Evolutionary conservation across 805 yeast species (phyloP).

Genomic region (Yarrowia sp.): DNA sequence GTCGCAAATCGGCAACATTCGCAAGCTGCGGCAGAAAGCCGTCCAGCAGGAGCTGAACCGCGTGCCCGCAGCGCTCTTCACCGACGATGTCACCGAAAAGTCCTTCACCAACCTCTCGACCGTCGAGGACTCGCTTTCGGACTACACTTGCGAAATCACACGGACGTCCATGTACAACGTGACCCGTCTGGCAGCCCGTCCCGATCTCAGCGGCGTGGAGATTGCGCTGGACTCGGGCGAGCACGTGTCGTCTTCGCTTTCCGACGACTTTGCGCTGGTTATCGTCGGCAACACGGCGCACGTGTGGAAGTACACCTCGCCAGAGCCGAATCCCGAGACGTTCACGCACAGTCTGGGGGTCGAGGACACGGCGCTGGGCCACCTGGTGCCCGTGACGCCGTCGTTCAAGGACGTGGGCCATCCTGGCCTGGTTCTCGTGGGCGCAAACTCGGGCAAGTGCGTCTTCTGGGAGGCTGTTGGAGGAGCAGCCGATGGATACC

Average conservation of each 20-base stretch:
- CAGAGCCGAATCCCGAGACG: conserved; percentile 43
- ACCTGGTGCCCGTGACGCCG: conserved; percentile 51
- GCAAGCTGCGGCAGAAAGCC: conserved; percentile 1
- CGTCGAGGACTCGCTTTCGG: conserved; percentile 14
- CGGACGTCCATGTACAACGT: conserved; percentile 59
- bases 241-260: conserved; percentile 42
- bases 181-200: conserved; percentile 55
- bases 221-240: conserved; percentile 26
- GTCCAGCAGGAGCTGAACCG: background rate
- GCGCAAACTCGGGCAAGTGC: background rate
- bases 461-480: conserved; percentile 19
- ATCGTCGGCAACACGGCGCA: conserved; percentile 52
- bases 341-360: background rate
- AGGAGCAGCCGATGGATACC: conserved; percentile 10
- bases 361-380: conserved; percentile 42
- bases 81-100: conserved; percentile 14
- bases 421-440: conserved; percentile 58
- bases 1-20: conserved; percentile 5
- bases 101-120: conserved; percentile 12
- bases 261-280: conserved; percentile 50
- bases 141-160: conserved; percentile 50
- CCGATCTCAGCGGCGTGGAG: conserved; percentile 42
- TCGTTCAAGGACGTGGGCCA: conserved; percentile 68
- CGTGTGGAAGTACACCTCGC: conserved; percentile 68
- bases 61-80: conserved; percentile 1